phyloP scores from a whole-genome alignment of 495 filamentous ascomycete species.

The Penicillium bovifimosum region DNA sequence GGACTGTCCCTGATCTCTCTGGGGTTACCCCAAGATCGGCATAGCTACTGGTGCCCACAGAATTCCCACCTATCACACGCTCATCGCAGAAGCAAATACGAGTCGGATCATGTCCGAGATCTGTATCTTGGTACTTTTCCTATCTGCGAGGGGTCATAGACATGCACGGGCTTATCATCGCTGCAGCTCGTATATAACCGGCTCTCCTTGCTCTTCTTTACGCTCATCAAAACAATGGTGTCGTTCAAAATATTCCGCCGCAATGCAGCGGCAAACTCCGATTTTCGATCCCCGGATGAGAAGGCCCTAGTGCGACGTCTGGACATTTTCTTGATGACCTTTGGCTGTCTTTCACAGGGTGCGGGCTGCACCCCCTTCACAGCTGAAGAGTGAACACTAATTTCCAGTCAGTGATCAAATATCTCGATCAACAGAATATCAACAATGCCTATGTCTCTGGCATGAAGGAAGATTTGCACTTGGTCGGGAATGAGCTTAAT shows the following conservation, averaged over 20 bases:
- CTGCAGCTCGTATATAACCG: neutral
- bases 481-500: constrained; percentile 46
- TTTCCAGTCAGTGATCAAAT: constrained; percentile 40
- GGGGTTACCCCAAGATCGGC: constrained; percentile 3
- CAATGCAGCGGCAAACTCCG: constrained; percentile 1
- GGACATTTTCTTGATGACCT: constrained; percentile 27
- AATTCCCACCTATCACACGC: neutral
- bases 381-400: neutral
- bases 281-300: constrained; percentile 23
- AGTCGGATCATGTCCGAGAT: neutral
- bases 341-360: constrained; percentile 32
- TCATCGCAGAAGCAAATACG: neutral
- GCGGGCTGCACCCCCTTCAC: neutral
- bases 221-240: constrained; percentile 11
- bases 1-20: constrained; percentile 2
- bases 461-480: constrained; percentile 30
- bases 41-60: constrained; percentile 4
- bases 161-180: neutral
- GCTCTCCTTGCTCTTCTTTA: neutral
- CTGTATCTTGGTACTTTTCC: neutral
- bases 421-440: constrained; percentile 52
- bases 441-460: constrained; percentile 47
- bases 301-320: constrained; percentile 29
- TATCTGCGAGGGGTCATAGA: constrained; percentile 5
- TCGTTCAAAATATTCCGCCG: constrained; percentile 16